These are phyloP conservation scores for Atkinsonella hypoxylon DNA, from an alignment of 2,329 filamentous ascomycete genomes.

Conservation along the genomic window DNA sequence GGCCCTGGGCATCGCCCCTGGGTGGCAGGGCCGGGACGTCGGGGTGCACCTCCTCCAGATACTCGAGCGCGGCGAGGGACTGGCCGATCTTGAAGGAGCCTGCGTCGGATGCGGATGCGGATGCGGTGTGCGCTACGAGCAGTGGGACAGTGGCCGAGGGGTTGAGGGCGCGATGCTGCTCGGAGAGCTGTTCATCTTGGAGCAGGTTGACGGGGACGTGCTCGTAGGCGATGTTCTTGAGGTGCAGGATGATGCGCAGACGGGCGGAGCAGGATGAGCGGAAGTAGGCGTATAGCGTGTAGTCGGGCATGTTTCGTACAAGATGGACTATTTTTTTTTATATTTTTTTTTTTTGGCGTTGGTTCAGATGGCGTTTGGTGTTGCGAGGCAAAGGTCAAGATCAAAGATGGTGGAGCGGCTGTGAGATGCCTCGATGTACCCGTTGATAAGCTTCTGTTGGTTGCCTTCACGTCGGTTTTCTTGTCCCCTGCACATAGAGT, in stretches of 20 bases:
- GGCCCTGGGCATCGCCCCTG: slow-evolving; percentile 21
- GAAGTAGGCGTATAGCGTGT: slow-evolving; percentile 46
- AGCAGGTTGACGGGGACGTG: slow-evolving; percentile 40
- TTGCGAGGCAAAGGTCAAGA: too few relatives aligned
- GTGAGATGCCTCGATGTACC: too few relatives aligned
- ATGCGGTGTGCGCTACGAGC: slow-evolving; percentile 25
- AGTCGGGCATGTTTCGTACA: slow-evolving; percentile 12
- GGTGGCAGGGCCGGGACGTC: slow-evolving; percentile 37
- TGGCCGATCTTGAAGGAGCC: slow-evolving; percentile 38
- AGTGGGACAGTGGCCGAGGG: slow-evolving; percentile 43
- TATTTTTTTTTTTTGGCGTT: neutral
- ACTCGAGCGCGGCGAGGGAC: slow-evolving; percentile 49
- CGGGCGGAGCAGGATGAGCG: slow-evolving; percentile 51
- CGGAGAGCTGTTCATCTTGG: slow-evolving; percentile 36
- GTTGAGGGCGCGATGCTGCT: slow-evolving; percentile 35
- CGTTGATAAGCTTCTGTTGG: too few relatives aligned
- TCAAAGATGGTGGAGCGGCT: too few relatives aligned
- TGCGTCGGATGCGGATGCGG: slow-evolving; percentile 10
- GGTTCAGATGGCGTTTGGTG: too few relatives aligned
- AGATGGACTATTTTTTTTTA: neutral
- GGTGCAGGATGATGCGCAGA: slow-evolving; percentile 45
- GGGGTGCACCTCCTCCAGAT: slow-evolving; percentile 43
- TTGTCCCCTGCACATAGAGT: too few relatives aligned
- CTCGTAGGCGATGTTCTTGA: slow-evolving; percentile 39
- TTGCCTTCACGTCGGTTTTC: too few relatives aligned